These are phyloP conservation scores for Elsinoe ampelina DNA, from an alignment of 2,329 filamentous ascomycete species.

Conservation along the genomic window DNA sequence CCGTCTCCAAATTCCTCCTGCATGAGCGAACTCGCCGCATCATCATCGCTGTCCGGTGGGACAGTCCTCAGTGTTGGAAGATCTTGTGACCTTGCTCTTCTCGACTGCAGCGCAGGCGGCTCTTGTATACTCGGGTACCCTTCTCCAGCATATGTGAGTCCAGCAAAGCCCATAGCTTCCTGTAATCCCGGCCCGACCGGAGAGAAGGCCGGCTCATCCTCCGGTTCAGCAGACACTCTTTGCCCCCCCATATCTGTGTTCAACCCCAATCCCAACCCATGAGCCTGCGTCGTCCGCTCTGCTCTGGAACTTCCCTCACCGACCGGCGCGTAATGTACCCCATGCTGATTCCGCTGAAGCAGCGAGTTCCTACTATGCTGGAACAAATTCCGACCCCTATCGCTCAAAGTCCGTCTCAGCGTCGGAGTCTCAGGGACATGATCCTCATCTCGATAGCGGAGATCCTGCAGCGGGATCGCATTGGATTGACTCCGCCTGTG, in stretches of 20 bases:
- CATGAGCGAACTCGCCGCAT: constrained; percentile 24
- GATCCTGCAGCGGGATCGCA: constrained; percentile 62
- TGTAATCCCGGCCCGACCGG: constrained; percentile 41
- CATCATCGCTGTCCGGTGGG: constrained; percentile 16
- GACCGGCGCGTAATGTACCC: constrained; percentile 44
- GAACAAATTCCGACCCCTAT: constrained; percentile 40
- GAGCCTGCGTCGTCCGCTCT: constrained; percentile 20
- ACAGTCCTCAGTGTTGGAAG: constrained; percentile 24
- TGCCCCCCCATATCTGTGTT: background rate
- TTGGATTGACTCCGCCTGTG: constrained; percentile 41
- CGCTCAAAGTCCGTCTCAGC: constrained; percentile 39
- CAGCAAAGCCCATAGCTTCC: constrained; percentile 40
- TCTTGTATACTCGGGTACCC: constrained; percentile 21
- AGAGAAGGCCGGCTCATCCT: constrained; percentile 33
- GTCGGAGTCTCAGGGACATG: constrained; percentile 24
- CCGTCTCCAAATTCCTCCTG: constrained; percentile 43
- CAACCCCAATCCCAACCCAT: constrained; percentile 5
- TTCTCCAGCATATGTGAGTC: constrained; percentile 35
- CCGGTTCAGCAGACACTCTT: constrained; percentile 9
- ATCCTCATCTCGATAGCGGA: constrained; percentile 29
- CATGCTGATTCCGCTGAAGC: constrained; percentile 28
- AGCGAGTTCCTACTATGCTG: constrained; percentile 30
- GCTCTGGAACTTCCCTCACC: constrained; percentile 44
- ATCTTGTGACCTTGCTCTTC: constrained; percentile 19
- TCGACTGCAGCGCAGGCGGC: constrained; percentile 15